Conservation (phyloP, 2,329 filamentous ascomycete species). For the Colletotrichum paranaense region DNA sequence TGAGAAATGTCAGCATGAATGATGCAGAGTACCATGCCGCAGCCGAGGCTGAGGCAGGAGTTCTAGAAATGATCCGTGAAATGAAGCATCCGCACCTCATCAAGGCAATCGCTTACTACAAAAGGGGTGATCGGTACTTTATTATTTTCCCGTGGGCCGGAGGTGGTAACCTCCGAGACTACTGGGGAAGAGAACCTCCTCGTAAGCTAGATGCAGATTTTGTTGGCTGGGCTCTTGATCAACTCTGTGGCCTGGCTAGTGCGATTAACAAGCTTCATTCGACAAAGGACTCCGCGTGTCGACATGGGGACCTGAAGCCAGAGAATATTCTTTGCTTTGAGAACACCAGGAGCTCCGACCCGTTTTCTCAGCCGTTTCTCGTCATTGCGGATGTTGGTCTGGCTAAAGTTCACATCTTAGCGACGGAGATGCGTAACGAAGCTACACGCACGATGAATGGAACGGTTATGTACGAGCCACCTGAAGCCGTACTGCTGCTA, state of each 20-base stretch:
- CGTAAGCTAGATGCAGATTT: neutral
- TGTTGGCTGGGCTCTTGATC: neutral
- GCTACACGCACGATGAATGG: neutral
- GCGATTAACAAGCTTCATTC: neutral
- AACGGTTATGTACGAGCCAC: conserved; percentile 17
- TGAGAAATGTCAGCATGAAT: neutral
- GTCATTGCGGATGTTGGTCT: conserved; percentile 21
- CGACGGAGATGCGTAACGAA: neutral
- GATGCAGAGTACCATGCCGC: too few species aligned
- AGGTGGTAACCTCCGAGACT: conserved; percentile 17
- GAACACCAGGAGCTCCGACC: neutral
- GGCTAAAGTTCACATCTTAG: neutral
- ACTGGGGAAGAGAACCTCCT: neutral
- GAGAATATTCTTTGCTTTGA: conserved; percentile 26
- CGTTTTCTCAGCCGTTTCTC: neutral
- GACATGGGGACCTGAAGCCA: conserved; percentile 24
- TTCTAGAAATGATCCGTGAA: neutral
- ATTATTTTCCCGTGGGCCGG: conserved; percentile 19
- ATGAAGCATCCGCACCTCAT: conserved; percentile 5
- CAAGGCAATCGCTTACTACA: neutral
- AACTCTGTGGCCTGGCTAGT: neutral
- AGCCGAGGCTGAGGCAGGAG: neutral
- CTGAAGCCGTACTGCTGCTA: neutral
- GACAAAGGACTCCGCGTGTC: neutral
- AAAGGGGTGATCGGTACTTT: neutral